These are phyloP conservation scores for Pythium utonaiense DNA, from an alignment of 352 stramenopile genomes.

Conservation along the genomic window DNA sequence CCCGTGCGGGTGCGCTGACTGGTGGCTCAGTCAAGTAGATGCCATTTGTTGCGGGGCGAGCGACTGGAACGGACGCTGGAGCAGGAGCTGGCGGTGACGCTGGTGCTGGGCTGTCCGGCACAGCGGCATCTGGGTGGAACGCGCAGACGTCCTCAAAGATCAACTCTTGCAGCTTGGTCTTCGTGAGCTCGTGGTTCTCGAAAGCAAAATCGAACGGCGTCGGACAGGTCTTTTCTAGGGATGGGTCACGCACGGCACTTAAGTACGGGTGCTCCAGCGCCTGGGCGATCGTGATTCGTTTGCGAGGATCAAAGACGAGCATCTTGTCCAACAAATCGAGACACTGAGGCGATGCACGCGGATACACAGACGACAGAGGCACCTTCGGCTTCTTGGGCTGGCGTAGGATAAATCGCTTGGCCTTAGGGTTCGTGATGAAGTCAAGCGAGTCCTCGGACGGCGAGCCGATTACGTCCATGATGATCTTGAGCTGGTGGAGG, in stretches of 20 bases:
- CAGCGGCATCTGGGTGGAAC: constrained; percentile 82
- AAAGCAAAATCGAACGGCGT: constrained; percentile 84
- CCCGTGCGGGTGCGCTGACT: constrained; percentile 18
- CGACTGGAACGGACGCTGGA: constrained; percentile 9
- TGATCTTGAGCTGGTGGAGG: constrained; percentile 87
- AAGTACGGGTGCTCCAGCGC: constrained; percentile 80
- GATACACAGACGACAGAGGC: constrained; percentile 81
- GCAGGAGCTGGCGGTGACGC: constrained; percentile 2
- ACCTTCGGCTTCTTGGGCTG: constrained; percentile 87
- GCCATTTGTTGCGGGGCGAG: not conserved
- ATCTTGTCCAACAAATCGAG: constrained; percentile 92
- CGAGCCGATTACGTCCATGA: constrained; percentile 86
- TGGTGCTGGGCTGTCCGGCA: constrained; percentile 30
- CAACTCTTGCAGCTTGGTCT: constrained; percentile 87
- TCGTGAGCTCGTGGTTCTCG: constrained; percentile 87
- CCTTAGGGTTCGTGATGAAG: constrained; percentile 89
- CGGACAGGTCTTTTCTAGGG: constrained; percentile 72
- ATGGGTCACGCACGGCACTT: constrained; percentile 65
- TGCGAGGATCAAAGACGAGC: constrained; percentile 91
- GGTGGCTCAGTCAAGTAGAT: constrained; percentile 23
- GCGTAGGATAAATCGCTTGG: constrained; percentile 84
- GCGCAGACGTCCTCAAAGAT: constrained; percentile 90
- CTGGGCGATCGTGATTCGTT: constrained; percentile 78
- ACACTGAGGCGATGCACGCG: constrained; percentile 70
- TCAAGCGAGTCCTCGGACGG: constrained; percentile 75